These are phyloP conservation scores for Rhodotorula paludigena DNA, from an alignment of 768 basidiomycete genomes.

Conservation along the genomic window DNA sequence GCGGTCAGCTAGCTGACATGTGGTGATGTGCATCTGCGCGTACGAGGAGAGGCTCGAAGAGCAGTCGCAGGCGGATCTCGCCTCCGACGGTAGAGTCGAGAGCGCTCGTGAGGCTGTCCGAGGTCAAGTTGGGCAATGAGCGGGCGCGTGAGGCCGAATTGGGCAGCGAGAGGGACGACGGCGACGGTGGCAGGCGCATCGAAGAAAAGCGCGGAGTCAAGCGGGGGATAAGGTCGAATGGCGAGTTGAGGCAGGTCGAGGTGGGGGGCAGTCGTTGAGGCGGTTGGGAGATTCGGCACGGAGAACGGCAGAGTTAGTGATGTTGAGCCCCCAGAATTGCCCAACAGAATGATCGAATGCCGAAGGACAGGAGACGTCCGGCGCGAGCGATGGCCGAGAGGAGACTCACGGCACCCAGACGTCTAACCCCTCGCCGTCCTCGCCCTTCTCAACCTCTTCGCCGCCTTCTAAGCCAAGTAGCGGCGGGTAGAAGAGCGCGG, in stretches of 20 bases:
- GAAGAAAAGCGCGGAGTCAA: neutral
- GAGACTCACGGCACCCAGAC: constrained; percentile 88
- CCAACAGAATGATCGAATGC: too few relatives aligned
- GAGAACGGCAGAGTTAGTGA: neutral
- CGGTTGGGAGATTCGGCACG: neutral
- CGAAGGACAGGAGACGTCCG: too few relatives aligned
- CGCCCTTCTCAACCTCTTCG: constrained; percentile 60
- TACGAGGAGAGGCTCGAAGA: constrained; percentile 83
- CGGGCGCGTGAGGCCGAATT: too few relatives aligned
- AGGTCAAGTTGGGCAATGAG: too few relatives aligned
- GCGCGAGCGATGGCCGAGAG: too few relatives aligned
- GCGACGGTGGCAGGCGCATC: neutral
- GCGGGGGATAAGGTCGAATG: too few relatives aligned
- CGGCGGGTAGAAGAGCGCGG: constrained; percentile 52
- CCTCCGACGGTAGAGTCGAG: constrained; percentile 68
- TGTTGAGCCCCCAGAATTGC: too few relatives aligned
- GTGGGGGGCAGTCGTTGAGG: too few relatives aligned
- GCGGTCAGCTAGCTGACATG: neutral
- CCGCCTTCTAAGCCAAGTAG: constrained; percentile 64
- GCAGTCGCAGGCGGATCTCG: constrained; percentile 86
- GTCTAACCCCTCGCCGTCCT: constrained; percentile 78
- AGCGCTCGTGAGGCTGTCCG: constrained; percentile 16
- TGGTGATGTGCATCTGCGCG: constrained; percentile 39
- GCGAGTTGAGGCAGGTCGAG: neutral
- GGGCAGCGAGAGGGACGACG: neutral